Percentiles rank a stretch among this genome's conserved stretches.
Evolutionary conservation across 2,329 filamentous ascomycete genomes (phyloP).

Genomic region (Lachnellula subtilissima): DNA sequence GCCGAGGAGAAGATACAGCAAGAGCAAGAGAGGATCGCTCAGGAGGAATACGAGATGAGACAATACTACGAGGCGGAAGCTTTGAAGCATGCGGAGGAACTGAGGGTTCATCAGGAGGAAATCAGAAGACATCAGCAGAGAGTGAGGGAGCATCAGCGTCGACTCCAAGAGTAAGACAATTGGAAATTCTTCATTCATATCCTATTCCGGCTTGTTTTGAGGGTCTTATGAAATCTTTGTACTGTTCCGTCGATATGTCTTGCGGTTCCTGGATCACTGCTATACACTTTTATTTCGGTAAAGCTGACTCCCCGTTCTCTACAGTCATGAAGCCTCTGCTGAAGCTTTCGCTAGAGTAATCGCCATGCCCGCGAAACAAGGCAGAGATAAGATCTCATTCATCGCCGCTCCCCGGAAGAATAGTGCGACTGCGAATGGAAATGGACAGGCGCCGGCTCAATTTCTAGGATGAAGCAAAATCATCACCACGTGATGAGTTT

Average conservation of each 20-base stretch:
- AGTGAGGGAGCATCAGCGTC: conserved; percentile 14
- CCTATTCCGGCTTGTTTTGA: neutral
- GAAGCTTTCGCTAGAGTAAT: conserved; percentile 32
- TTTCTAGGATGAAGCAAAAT: neutral
- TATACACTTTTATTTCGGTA: neutral
- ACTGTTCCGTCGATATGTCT: too few relatives aligned
- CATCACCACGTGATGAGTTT: too few relatives aligned
- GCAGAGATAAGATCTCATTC: conserved; percentile 23
- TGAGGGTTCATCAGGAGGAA: conserved; percentile 29
- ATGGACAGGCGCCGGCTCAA: conserved; percentile 1
- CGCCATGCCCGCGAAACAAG: conserved; percentile 28
- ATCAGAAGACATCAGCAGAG: conserved; percentile 26
- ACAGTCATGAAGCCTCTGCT: conserved; percentile 26
- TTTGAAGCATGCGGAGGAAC: conserved; percentile 28
- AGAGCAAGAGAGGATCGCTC: conserved; percentile 28
- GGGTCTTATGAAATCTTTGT: too few relatives aligned
- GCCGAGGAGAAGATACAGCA: conserved; percentile 19
- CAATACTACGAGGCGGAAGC: conserved; percentile 31
- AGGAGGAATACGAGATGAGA: conserved; percentile 31
- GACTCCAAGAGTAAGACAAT: conserved; percentile 9
- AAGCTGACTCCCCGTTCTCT: neutral
- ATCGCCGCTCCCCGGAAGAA: conserved; percentile 11
- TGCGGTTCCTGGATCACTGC: too few relatives aligned
- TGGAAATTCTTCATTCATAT: neutral
- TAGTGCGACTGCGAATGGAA: neutral